A percentile compares a stretch with the other conserved stretches of the same genome.
phyloP scores from a whole-genome alignment of 2,329 filamentous ascomycete species.

The Ascochyta clinopodiicola region DNA sequence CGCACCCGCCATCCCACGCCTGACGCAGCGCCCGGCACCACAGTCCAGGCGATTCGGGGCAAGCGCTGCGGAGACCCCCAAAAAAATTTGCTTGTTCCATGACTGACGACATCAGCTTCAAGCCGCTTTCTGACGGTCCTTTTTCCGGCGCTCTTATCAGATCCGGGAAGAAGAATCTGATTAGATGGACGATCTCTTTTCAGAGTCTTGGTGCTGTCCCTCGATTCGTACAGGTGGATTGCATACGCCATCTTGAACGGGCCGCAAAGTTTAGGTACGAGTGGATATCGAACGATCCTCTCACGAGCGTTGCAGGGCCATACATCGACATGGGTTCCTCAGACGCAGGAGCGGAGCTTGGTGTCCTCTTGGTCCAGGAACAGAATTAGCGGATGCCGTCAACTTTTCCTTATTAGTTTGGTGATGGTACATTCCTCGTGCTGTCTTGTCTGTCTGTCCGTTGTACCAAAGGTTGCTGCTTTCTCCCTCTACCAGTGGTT shows the following conservation, averaged over 20 bases:
- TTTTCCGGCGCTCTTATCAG: slow-evolving; percentile 38
- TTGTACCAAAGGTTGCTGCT: slow-evolving; percentile 1
- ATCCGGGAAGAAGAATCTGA: slow-evolving; percentile 29
- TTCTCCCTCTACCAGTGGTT: slow-evolving; percentile 3
- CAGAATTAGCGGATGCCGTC: slow-evolving; percentile 28
- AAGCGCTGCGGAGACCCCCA: slow-evolving; percentile 35
- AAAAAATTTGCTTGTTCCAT: slow-evolving; percentile 40
- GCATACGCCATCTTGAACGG: slow-evolving; percentile 30
- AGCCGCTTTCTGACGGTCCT: slow-evolving; percentile 21
- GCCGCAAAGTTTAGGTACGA: slow-evolving; percentile 27
- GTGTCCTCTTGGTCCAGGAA: slow-evolving; percentile 25
- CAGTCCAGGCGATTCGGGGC: slow-evolving; percentile 15
- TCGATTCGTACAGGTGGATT: slow-evolving; percentile 23
- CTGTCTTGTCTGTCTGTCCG: slow-evolving; percentile 3
- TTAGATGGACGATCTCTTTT: slow-evolving; percentile 32
- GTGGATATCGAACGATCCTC: slow-evolving; percentile 38
- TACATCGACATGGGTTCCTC: slow-evolving; percentile 27
- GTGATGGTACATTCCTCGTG: slow-evolving; percentile 7
- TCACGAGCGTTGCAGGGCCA: slow-evolving; percentile 30
- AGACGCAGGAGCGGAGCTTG: slow-evolving; percentile 24
- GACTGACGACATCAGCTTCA: slow-evolving; percentile 20
- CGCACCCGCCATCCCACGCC: slow-evolving; percentile 29
- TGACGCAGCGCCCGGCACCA: slow-evolving; percentile 16
- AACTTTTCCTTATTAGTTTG: slow-evolving; percentile 19
- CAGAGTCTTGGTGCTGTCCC: slow-evolving; percentile 16